Percentiles rank a stretch among this genome's conserved stretches.
Evolutionary conservation across 768 basidiomycete genomes (phyloP).

Genomic region (Nevesoporus exiguus): DNA sequence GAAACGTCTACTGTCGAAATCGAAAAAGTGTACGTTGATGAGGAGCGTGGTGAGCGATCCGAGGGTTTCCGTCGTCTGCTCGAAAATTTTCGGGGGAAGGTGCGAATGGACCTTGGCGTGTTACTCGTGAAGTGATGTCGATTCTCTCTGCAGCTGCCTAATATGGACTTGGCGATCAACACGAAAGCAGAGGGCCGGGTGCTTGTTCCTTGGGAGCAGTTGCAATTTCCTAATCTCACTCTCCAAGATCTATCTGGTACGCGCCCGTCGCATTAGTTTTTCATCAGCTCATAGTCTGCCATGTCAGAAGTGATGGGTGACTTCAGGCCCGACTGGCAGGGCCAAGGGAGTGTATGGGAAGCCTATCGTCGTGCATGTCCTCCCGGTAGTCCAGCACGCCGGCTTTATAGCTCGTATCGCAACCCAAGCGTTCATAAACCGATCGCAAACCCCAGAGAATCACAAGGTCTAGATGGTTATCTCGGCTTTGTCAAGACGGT

Average conservation of each 20-base stretch:
- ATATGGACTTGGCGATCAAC: conserved; percentile 95
- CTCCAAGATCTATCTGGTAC: conserved; percentile 34
- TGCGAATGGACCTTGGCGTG: conserved; percentile 28
- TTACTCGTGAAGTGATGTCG: neutral
- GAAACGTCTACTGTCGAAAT: conserved; percentile 56
- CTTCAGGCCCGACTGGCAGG: conserved; percentile 82
- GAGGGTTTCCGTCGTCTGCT: conserved; percentile 76
- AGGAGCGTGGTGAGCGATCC: conserved; percentile 74
- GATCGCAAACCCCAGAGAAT: conserved; percentile 28
- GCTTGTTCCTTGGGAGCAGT: conserved; percentile 89
- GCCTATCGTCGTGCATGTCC: conserved; percentile 87
- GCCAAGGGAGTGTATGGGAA: conserved; percentile 88
- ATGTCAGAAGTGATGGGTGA: conserved; percentile 42
- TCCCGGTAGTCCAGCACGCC: conserved; percentile 73
- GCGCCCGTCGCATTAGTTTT: neutral
- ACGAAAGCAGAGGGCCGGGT: conserved; percentile 92
- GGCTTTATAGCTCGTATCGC: conserved; percentile 79
- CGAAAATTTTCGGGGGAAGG: conserved; percentile 63
- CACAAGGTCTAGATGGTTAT: conserved; percentile 41
- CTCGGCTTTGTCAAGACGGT: conserved; percentile 62
- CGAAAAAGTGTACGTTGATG: conserved; percentile 50
- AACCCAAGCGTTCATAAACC: conserved; percentile 34
- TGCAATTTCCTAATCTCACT: conserved; percentile 68
- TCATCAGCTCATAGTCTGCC: neutral
- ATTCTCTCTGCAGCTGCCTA: conserved; percentile 58